A percentile compares a stretch with the other conserved stretches of the same genome.
Conservation (phyloP, 805 yeast species). For the Pichia heedii region DNA sequence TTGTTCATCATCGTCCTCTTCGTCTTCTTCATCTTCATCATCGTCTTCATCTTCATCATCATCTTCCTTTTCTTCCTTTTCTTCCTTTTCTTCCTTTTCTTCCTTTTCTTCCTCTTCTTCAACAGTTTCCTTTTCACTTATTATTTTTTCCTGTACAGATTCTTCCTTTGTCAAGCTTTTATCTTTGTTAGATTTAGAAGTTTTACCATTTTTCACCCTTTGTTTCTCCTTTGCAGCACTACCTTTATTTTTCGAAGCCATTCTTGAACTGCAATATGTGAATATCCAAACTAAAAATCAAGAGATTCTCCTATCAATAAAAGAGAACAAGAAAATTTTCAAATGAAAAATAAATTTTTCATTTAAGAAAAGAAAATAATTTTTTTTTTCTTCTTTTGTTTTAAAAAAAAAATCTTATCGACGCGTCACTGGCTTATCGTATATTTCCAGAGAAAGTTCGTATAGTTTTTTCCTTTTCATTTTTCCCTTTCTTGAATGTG, state of each 20-base stretch:
- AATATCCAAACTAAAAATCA: not conserved
- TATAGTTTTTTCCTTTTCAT: too few species aligned
- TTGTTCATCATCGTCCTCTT: constrained; percentile 28
- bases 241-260: constrained; percentile 6
- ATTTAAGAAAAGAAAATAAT: too few species aligned
- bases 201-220: constrained; percentile 36
- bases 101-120: not conserved
- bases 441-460: too few species aligned
- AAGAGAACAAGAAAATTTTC: too few species aligned
- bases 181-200: constrained; percentile 7
- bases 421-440: too few species aligned
- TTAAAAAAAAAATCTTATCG: too few species aligned
- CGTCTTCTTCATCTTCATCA: constrained; percentile 10
- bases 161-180: constrained; percentile 30
- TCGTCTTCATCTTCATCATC: constrained; percentile 29
- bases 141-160: constrained; percentile 11
- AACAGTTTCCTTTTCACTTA: constrained; percentile 23
- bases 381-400: too few species aligned
- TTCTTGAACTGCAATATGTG: constrained; percentile 38
- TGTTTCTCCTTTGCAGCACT: constrained; percentile 28
- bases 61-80: constrained; percentile 1
- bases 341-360: too few species aligned
- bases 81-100: not conserved
- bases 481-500: too few species aligned
- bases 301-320: too few species aligned